Base-by-base conservation (phyloP, 345 rosid species). In the Dipteronia dyeriana region DNA sequence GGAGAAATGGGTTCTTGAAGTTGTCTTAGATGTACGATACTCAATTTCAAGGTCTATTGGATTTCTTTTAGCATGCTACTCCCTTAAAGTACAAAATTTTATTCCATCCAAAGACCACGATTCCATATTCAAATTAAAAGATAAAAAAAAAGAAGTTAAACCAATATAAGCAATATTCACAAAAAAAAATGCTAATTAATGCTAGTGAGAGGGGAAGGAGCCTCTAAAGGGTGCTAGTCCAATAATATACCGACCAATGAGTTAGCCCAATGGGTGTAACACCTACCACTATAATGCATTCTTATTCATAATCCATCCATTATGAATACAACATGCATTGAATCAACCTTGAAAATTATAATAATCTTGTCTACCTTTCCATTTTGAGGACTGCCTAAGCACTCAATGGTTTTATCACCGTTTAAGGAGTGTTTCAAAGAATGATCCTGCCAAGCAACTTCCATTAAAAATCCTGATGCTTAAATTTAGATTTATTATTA, bases 71-170 rank as follows among this genome's bases (percentile, higher is more conserved):
- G 93, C 91, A 41, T 82, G 90, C 81, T 78, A 87, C 85, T 92
- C 95, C 77, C 90, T 90, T 76, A 90, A 63, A 19, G 97, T 92
- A 78, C 88, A 94, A 71, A 96, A 80, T 78, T 81, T 73, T 82
- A 90, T 79, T 53, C 91, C 95, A 75, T 92, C 93, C 72, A 91
- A 91, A 31, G 99, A 98, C 97, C 99, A 96, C 31, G 86, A 75
- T 82, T 81, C 90, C 80, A 97, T 96, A 85, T 70, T 72, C 77
- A 71, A 11, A 57, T 23, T 68, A 20, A n/a, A n/a, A n/a, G n/a
- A n/a, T n/a, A n/a, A n/a, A n/a, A n/a, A n/a, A n/a, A n/a, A n/a
- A n/a, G n/a, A n/a, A n/a, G n/a, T n/a, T n/a, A n/a, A n/a, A n/a
- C n/a, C n/a, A n/a, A n/a, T n/a, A n/a, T n/a, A n/a, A n/a, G n/a